phyloP scores from a whole-genome alignment of 305 asterid species.

The Ilex paraguariensis region DNA sequence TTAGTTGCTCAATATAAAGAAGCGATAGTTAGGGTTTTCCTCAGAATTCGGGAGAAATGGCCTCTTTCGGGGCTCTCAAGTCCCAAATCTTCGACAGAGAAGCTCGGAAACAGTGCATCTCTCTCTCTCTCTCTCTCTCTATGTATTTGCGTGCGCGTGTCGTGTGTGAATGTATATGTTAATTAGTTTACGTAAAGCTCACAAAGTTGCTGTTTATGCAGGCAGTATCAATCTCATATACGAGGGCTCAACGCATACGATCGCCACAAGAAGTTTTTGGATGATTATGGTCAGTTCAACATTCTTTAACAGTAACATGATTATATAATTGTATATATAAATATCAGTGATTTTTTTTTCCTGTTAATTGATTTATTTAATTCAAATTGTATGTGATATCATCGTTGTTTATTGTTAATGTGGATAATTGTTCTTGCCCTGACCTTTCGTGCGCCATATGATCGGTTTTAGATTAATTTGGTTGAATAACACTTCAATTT shows the following conservation, averaged over 20 bases:
- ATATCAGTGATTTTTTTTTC: too few species aligned
- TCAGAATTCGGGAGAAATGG: conserved; percentile 36
- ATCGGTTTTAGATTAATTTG: too few species aligned
- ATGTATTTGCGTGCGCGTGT: too few species aligned
- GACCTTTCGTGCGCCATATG: too few species aligned
- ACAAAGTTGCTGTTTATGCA: conserved; percentile 4
- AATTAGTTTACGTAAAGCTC: not conserved
- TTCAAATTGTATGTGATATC: too few species aligned
- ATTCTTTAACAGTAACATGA: too few species aligned
- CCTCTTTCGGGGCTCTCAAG: conserved; percentile 75
- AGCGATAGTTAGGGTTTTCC: not conserved
- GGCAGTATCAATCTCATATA: conserved; percentile 80
- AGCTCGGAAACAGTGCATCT: conserved; percentile 64
- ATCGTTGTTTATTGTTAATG: too few species aligned
- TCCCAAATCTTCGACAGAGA: conserved; percentile 68
- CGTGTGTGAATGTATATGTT: not conserved
- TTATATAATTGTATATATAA: too few species aligned
- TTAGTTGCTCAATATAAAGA: too few species aligned
- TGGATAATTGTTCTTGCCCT: too few species aligned
- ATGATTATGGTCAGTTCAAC: conserved; percentile 59
- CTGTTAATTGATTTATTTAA: too few species aligned
- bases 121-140: conserved; percentile 1
- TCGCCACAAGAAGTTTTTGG: conserved; percentile 85
- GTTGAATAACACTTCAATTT: too few species aligned
- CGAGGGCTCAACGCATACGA: conserved; percentile 96